Percentiles rank a stretch among this genome's conserved stretches.
Conservation (phyloP, 2,329 filamentous ascomycete genomes). For the Bipolaris bicolor region DNA sequence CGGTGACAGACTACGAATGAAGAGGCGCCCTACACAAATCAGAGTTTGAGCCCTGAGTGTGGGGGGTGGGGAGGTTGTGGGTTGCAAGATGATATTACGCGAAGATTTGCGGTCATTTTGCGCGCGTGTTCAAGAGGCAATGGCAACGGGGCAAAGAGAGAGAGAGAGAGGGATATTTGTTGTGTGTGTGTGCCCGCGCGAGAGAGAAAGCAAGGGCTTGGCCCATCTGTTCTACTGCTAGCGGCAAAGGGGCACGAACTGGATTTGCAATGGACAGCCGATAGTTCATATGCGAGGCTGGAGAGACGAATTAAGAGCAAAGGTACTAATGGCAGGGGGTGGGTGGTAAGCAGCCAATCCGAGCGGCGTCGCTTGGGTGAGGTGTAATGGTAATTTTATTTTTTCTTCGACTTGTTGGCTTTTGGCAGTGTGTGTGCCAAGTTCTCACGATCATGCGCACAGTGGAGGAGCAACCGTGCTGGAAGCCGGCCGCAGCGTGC, state of each 20-base stretch:
- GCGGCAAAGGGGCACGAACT: conserved; percentile 5
- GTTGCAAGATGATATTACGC: not conserved
- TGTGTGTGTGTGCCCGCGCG: too few species aligned
- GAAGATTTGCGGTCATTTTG: not conserved
- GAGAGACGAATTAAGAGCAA: conserved; percentile 20
- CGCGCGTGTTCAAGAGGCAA: not conserved
- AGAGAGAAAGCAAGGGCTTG: conserved; percentile 5
- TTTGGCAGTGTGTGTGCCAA: conserved; percentile 16
- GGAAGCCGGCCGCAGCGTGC: not conserved
- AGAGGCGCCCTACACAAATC: not conserved
- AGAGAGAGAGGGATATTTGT: not conserved
- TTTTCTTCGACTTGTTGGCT: conserved; percentile 12
- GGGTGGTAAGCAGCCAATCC: conserved; percentile 28
- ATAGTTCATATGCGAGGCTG: conserved; percentile 17
- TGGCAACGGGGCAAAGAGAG: not conserved
- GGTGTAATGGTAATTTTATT: conserved; percentile 35
- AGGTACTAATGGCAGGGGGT: conserved; percentile 18
- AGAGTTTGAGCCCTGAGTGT: not conserved
- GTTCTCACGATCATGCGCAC: conserved; percentile 6
- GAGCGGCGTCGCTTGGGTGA: conserved; percentile 21
- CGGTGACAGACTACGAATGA: not conserved
- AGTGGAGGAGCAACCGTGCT: not conserved
- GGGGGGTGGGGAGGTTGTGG: not conserved
- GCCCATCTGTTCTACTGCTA: not conserved
- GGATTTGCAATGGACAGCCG: conserved; percentile 13